Conservation (phyloP, 805 yeast species). For the Candida piceae region DNA sequence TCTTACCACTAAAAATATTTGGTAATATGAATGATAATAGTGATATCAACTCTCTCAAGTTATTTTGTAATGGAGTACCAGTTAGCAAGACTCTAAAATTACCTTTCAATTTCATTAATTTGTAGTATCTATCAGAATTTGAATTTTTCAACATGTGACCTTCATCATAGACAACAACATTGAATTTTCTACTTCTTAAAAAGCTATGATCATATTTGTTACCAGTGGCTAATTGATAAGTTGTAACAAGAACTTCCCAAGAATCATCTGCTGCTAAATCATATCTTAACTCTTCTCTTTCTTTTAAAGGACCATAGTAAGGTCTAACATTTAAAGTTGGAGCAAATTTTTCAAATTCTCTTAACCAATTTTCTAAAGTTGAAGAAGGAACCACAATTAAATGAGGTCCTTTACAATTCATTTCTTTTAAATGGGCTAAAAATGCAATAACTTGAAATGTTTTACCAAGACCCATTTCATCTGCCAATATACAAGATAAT, state of each 20-base stretch:
- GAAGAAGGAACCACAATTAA: conserved; percentile 94
- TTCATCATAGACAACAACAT: conserved; percentile 91
- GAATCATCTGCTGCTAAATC: conserved; percentile 50
- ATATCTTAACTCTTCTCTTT: conserved; percentile 79
- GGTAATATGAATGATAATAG: conserved; percentile 90
- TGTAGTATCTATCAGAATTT: conserved; percentile 76
- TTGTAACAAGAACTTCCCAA: conserved; percentile 89
- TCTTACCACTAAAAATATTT: conserved; percentile 67
- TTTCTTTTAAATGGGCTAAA: conserved; percentile 74
- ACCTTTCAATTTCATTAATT: conserved; percentile 79
- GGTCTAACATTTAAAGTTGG: conserved; percentile 82
- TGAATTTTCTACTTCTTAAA: conserved; percentile 67
- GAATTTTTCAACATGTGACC: conserved; percentile 97
- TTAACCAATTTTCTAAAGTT: conserved; percentile 93
- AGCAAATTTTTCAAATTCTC: conserved; percentile 88
- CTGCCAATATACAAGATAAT: conserved; percentile 91
- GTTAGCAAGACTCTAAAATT: conserved; percentile 83
- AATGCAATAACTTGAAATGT: conserved; percentile 95
- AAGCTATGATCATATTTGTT: conserved; percentile 77
- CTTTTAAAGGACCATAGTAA: conserved; percentile 83
- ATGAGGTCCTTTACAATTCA: conserved; percentile 67
- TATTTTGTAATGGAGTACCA: conserved; percentile 96
- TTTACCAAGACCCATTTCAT: conserved; percentile 98
- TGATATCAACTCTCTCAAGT: conserved; percentile 84
- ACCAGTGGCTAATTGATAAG: conserved; percentile 89